phyloP scores from a whole-genome alignment of 2,329 filamentous ascomycete species.

The Alternaria brassicae region DNA sequence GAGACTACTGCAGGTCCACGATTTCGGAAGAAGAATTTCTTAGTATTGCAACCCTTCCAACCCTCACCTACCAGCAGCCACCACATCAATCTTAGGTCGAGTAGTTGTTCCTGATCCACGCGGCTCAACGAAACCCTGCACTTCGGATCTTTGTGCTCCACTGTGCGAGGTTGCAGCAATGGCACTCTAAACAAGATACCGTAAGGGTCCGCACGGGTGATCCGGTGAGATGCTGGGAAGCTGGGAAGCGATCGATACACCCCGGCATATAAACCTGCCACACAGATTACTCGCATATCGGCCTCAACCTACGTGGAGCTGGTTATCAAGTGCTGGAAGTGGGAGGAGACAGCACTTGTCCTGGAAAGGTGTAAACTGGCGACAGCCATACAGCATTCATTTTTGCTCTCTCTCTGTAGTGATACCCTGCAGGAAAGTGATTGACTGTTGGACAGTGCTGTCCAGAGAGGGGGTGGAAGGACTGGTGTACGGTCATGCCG shows the following conservation, averaged over 20 bases:
- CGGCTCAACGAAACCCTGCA: constrained; percentile 9
- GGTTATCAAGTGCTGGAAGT: background rate
- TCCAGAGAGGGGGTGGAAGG: background rate
- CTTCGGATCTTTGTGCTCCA: background rate
- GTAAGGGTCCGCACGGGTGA: constrained; percentile 1
- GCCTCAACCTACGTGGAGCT: background rate
- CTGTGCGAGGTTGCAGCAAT: constrained; percentile 1
- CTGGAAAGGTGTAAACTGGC: background rate
- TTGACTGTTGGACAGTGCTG: background rate
- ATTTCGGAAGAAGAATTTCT: constrained; percentile 14
- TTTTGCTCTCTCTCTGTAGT: background rate
- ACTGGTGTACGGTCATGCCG: background rate
- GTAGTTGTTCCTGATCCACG: constrained; percentile 3
- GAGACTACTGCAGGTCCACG: constrained; percentile 32
- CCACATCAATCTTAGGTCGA: constrained; percentile 4
- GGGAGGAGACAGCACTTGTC: background rate
- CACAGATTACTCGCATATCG: background rate
- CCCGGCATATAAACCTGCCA: background rate
- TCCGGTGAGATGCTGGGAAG: background rate
- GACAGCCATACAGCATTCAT: background rate
- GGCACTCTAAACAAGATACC: background rate
- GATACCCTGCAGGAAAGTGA: background rate
- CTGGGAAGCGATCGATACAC: background rate
- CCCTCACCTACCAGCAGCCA: constrained; percentile 16
- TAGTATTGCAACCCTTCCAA: constrained; percentile 10